These are phyloP conservation scores for Anthostomella pinea DNA, from an alignment of 2,329 filamentous ascomycete genomes.

Conservation along the genomic window DNA sequence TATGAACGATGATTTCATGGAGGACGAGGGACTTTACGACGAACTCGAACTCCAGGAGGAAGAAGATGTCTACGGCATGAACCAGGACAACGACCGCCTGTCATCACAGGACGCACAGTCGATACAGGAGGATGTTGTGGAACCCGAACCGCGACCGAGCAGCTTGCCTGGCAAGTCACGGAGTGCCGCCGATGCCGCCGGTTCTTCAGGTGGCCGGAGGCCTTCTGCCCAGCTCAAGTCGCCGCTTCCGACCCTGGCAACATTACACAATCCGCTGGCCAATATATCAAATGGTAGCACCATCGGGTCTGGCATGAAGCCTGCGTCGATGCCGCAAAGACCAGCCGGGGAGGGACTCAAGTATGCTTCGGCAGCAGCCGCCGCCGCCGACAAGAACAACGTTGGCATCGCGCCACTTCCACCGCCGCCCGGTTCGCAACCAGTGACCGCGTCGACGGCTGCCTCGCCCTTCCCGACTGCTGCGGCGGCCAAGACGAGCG, in stretches of 20 bases:
- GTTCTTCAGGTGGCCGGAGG: slow-evolving; percentile 58
- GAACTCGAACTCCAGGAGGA: slow-evolving; percentile 90
- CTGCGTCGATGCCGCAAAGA: slow-evolving; percentile 79
- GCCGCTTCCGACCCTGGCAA: slow-evolving; percentile 86
- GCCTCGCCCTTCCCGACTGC: slow-evolving; percentile 49
- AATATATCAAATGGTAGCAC: slow-evolving; percentile 55
- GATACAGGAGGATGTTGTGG: slow-evolving; percentile 76
- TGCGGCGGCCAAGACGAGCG: slow-evolving; percentile 52
- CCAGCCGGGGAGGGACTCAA: slow-evolving; percentile 88
- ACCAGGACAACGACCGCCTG: slow-evolving; percentile 74
- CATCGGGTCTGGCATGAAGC: slow-evolving; percentile 75
- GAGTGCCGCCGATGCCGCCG: slow-evolving; percentile 55
- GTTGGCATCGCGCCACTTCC: slow-evolving; percentile 92
- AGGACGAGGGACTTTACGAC: slow-evolving; percentile 94
- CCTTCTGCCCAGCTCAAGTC: slow-evolving; percentile 92
- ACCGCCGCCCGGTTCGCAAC: slow-evolving; percentile 69
- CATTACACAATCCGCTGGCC: slow-evolving; percentile 72
- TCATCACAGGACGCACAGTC: slow-evolving; percentile 97
- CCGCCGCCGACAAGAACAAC: slow-evolving; percentile 83
- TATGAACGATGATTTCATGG: slow-evolving; percentile 83
- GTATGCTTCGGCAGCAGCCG: slow-evolving; percentile 93
- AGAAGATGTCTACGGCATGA: slow-evolving; percentile 82
- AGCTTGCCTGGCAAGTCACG: slow-evolving; percentile 52
- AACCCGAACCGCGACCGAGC: slow-evolving; percentile 49
- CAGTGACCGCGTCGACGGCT: slow-evolving; percentile 33